Percentiles rank a stretch among this genome's conserved stretches.
Conservation (phyloP, 2,329 filamentous ascomycete genomes). For the Monosporascus sp. region DNA sequence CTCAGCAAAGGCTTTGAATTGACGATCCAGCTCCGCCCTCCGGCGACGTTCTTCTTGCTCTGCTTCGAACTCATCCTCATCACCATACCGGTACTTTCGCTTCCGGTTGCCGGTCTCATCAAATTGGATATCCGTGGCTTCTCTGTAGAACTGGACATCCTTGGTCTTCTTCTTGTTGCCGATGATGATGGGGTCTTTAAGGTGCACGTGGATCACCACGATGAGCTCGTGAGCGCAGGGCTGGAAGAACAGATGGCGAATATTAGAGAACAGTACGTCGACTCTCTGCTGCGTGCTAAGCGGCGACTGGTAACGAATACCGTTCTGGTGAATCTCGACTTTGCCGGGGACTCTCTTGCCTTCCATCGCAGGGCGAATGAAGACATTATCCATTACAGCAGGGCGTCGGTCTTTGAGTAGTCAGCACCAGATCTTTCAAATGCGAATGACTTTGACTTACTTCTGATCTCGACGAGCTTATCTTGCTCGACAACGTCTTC, state of each 20-base stretch:
- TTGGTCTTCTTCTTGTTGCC: constrained; percentile 98
- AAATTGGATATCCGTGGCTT: constrained; percentile 97
- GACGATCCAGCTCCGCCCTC: constrained; percentile 84
- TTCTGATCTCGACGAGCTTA: constrained; percentile 91
- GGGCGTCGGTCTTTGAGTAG: constrained; percentile 73
- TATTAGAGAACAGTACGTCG: constrained; percentile 95
- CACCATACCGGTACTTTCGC: constrained; percentile 93
- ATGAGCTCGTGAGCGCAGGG: constrained; percentile 94
- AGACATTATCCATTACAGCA: constrained; percentile 86
- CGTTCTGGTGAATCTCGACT: constrained; percentile 97
- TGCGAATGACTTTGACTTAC: constrained; percentile 42
- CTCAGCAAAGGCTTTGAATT: constrained; percentile 94
- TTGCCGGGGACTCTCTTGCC: constrained; percentile 94
- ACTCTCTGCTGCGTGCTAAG: constrained; percentile 77
- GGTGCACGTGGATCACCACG: constrained; percentile 94
- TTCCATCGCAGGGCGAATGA: constrained; percentile 90
- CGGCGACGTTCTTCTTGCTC: constrained; percentile 94
- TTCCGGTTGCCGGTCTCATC: constrained; percentile 98
- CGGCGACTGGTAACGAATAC: constrained; percentile 88
- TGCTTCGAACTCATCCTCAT: constrained; percentile 97
- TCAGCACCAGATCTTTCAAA: constrained; percentile 31
- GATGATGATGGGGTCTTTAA: constrained; percentile 96
- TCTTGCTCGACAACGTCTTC: constrained; percentile 99
- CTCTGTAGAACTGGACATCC: constrained; percentile 96
- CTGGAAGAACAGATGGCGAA: constrained; percentile 98